Conservation (phyloP, 768 basidiomycete species). For the Arthromyces matolae region DNA sequence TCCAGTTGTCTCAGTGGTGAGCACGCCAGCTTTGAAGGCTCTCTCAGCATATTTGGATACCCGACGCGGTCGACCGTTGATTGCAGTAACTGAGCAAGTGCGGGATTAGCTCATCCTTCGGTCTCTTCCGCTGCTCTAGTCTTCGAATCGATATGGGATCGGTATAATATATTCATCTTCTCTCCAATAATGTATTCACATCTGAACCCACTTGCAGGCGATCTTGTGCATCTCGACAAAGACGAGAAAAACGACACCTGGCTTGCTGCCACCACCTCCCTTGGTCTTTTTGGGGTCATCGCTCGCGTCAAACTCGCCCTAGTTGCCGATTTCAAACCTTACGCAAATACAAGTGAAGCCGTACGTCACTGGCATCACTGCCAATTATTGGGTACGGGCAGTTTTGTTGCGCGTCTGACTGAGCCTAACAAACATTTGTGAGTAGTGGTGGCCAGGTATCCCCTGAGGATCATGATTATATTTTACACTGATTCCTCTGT, state of each 20-base stretch:
- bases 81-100: too few species aligned
- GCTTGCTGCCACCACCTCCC: constrained; percentile 35
- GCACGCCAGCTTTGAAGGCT: too few species aligned
- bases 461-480: too few species aligned
- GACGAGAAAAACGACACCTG: constrained; percentile 30
- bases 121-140: constrained; percentile 33
- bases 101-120: too few species aligned
- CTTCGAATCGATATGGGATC: constrained; percentile 34
- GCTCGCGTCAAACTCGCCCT: constrained; percentile 30
- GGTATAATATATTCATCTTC: constrained; percentile 18
- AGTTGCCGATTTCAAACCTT: constrained; percentile 34
- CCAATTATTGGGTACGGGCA: constrained; percentile 33
- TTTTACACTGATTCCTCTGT: too few species aligned
- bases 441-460: constrained; percentile 37
- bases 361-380: constrained; percentile 35
- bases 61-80: too few species aligned
- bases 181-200: too few species aligned
- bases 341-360: constrained; percentile 31
- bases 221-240: constrained; percentile 30
- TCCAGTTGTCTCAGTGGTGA: too few species aligned
- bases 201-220: constrained; percentile 19
- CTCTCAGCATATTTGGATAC: too few species aligned
- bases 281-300: constrained; percentile 33
- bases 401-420: not conserved
- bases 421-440: not conserved